Evolutionary conservation across 1,284 basidiomycete genomes (phyloP), one percentile per base, ranked within the genome.

Genomic region (Austroboletus niveus): DNA sequence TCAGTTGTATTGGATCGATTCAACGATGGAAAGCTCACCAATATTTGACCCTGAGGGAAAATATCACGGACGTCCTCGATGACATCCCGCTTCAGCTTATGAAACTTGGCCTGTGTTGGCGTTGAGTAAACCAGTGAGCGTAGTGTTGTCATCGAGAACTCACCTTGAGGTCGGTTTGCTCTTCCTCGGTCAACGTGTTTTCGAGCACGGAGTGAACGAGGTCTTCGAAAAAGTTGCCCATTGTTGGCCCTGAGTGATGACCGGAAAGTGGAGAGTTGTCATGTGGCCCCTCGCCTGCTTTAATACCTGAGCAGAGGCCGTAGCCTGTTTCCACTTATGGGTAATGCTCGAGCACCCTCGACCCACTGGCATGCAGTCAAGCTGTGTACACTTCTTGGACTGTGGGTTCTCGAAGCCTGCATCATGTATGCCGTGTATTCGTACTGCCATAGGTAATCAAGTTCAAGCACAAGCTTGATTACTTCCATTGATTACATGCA

Each of bases 201-300:
- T 65, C 55, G 5, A 65, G 34, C 31, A 66, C 42, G 2, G 42
- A n/a, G 30, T 69, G 65, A 5, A 44, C 52, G 9, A 65, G 60
- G 51, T 65, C 63, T 46, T 65, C 67, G 31, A 65, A 59, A 48
- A 65, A 69, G 45, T 64, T 66, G 38, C 66, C 67, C 63, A 65
- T 65, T 38, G 4, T 15, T 20, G 5, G 27, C 6, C 1, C 7
- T 29, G 27, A 29, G 8, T 29, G 27, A 29, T 29, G 27, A 7
- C 27, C 8, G 27, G 27, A 6, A 29, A 29, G 27, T 29, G 7
- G 27, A 29, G 27, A 29, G 27, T 29, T 29, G 27, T 29, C 6
- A 3, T 6, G 27, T 29, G 27, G 27, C 27, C 8, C 27, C 27
- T 29, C 6, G 27, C 27, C 6, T 29, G 27, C 27, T 8, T 29